A percentile compares a stretch with the other conserved stretches of the same genome.
Evolutionary conservation across 345 rosid genomes (phyloP).

Genomic region (Moricandia moricandioides): DNA sequence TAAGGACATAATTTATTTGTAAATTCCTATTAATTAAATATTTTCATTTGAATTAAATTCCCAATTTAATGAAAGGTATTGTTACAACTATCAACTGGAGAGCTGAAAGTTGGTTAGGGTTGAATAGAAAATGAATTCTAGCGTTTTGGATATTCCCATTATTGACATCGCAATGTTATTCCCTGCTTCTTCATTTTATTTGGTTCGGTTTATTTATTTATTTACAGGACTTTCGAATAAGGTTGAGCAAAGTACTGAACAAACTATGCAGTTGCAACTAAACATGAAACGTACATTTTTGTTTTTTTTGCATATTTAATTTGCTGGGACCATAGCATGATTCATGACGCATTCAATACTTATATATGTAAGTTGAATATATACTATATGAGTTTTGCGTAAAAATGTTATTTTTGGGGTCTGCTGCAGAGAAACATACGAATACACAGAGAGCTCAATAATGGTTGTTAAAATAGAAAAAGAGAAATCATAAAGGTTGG

Average conservation of each 20-base stretch:
- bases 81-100: slow-evolving; percentile 27
- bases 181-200: slow-evolving; percentile 3
- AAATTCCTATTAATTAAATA: neutral
- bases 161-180: slow-evolving; percentile 23
- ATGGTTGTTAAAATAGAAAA: neutral
- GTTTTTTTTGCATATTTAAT: neutral
- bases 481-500: neutral
- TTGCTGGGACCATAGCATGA: slow-evolving; percentile 29
- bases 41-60: neutral
- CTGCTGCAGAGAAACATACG: neutral
- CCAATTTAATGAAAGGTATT: slow-evolving; percentile 12
- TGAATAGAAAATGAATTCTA: slow-evolving; percentile 9
- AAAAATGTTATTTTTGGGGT: neutral
- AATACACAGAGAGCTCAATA: neutral
- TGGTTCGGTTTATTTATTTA: slow-evolving; percentile 2
- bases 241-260: slow-evolving; percentile 28
- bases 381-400: neutral
- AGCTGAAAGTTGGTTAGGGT: slow-evolving; percentile 39
- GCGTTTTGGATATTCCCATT: slow-evolving; percentile 29
- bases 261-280: slow-evolving; percentile 38
- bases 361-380: neutral
- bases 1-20: neutral
- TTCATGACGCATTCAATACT: slow-evolving; percentile 14
- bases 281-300: slow-evolving; percentile 17
- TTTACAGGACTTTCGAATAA: neutral